phyloP scores from a whole-genome alignment of 768 basidiomycete species.

The Leucosporidium yakuticum region DNA sequence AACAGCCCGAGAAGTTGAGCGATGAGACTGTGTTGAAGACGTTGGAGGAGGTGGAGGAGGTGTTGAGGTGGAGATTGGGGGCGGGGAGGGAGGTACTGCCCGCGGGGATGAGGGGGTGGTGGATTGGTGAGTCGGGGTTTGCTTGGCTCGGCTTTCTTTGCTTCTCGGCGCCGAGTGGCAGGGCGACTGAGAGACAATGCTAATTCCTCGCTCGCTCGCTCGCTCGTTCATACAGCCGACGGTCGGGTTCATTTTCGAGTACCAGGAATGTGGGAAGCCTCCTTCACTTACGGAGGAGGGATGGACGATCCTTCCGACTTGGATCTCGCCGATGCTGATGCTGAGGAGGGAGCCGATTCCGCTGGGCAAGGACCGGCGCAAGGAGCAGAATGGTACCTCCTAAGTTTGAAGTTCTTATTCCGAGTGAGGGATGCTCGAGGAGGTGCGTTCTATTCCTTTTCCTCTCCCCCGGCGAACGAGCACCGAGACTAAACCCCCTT shows the following conservation, averaged over 20 bases:
- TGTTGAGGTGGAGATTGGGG: conserved; percentile 65
- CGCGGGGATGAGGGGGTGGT: conserved; percentile 64
- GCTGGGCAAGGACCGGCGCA: no score
- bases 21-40: conserved; percentile 62
- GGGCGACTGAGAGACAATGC: background rate
- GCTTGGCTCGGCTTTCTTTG: background rate
- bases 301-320: conserved; percentile 44
- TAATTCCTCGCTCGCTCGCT: no score
- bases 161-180: background rate
- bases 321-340: no score
- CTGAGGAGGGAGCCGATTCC: no score
- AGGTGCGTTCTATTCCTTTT: conserved; percentile 32
- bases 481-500: conserved; percentile 13
- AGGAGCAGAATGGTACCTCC: conserved; percentile 59
- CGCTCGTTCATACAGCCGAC: conserved; percentile 47
- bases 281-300: conserved; percentile 62
- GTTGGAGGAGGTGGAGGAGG: conserved; percentile 65
- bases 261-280: conserved; percentile 64
- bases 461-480: background rate
- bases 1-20: background rate
- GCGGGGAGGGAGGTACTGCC: conserved; percentile 73
- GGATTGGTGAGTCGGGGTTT: conserved; percentile 52
- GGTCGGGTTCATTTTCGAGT: conserved; percentile 75
- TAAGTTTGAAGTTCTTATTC: conserved; percentile 57
- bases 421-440: conserved; percentile 44